phyloP scores from a whole-genome alignment of 352 stramenopile genomes.

The Blastocystis sp. region DNA sequence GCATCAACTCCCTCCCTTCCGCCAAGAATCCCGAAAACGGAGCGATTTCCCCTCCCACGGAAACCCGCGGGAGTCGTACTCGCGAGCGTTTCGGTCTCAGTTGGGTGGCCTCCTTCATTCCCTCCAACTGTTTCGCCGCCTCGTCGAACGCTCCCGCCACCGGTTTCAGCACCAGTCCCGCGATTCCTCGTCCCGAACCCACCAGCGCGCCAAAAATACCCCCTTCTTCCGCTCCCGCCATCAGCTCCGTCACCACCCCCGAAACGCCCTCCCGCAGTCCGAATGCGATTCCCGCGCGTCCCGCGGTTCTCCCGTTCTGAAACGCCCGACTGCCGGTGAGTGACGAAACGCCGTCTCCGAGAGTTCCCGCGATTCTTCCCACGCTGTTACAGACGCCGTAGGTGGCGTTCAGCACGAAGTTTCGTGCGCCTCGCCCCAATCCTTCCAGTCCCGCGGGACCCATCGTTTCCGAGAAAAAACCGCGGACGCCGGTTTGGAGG shows the following conservation, averaged over 20 bases:
- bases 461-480: slow-evolving; percentile 83
- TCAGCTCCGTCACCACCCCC: slow-evolving; percentile 67
- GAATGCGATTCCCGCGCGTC: slow-evolving; percentile 63
- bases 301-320: slow-evolving; percentile 42
- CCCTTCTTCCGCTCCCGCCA: slow-evolving; percentile 66
- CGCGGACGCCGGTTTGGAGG: slow-evolving; percentile 72
- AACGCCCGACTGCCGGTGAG: slow-evolving; percentile 69
- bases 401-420: slow-evolving; percentile 75
- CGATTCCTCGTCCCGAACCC: slow-evolving; percentile 68
- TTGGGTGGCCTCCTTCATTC: slow-evolving; percentile 63
- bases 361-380: slow-evolving; percentile 78
- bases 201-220: slow-evolving; percentile 70
- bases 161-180: slow-evolving; percentile 72
- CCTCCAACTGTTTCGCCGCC: slow-evolving; percentile 70
- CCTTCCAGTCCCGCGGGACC: slow-evolving; percentile 73
- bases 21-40: too few species aligned
- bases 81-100: not conserved
- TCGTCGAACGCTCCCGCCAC: slow-evolving; percentile 71
- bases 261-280: slow-evolving; percentile 68
- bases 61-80: slow-evolving; percentile 8
- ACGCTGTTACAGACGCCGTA: slow-evolving; percentile 81
- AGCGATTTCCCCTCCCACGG: too few species aligned
- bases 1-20: too few species aligned
- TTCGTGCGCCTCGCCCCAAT: slow-evolving; percentile 74
- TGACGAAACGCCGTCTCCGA: slow-evolving; percentile 75